These are phyloP conservation scores for Zarea fungicola DNA, from an alignment of 2,329 filamentous ascomycete genomes.

Conservation along the genomic window DNA sequence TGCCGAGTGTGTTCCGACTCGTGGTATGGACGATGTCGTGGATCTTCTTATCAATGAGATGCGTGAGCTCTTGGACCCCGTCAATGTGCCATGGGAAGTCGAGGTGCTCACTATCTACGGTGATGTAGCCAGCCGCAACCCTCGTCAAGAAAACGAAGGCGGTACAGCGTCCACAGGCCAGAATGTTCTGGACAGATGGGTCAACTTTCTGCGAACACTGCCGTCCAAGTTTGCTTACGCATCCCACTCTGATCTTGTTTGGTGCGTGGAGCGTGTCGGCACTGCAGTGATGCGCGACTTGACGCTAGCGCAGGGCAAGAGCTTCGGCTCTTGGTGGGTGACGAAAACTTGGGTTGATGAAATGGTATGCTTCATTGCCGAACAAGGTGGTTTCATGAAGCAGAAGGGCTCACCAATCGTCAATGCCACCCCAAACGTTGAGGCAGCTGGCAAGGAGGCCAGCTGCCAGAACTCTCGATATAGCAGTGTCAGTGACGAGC, in stretches of 20 bases:
- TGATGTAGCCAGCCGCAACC: slow-evolving; percentile 46
- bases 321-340: slow-evolving; percentile 90
- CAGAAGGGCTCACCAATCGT: slow-evolving; percentile 38
- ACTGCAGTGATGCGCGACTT: slow-evolving; percentile 76
- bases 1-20: slow-evolving; percentile 57
- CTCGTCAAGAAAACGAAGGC: slow-evolving; percentile 28
- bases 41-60: slow-evolving; percentile 61
- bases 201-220: slow-evolving; percentile 63
- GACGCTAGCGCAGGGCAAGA: slow-evolving; percentile 70
- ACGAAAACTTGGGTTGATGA: slow-evolving; percentile 95
- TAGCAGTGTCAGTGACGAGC: slow-evolving; percentile 41
- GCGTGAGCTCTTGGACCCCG: slow-evolving; percentile 63
- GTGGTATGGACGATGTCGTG: slow-evolving; percentile 62
- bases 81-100: slow-evolving; percentile 60
- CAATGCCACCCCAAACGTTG: slow-evolving; percentile 27
- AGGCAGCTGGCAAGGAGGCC: slow-evolving; percentile 30
- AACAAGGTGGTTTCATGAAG: slow-evolving; percentile 82
- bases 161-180: slow-evolving; percentile 37
- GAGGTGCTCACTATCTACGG: slow-evolving; percentile 58
- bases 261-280: slow-evolving; percentile 69
- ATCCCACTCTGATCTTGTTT: slow-evolving; percentile 65
- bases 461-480: slow-evolving; percentile 33
- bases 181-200: slow-evolving; percentile 75
- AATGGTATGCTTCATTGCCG: slow-evolving; percentile 84
- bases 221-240: slow-evolving; percentile 70